These are phyloP conservation scores for Candida gorgasii DNA, from an alignment of 805 yeast species.

Conservation along the genomic window DNA sequence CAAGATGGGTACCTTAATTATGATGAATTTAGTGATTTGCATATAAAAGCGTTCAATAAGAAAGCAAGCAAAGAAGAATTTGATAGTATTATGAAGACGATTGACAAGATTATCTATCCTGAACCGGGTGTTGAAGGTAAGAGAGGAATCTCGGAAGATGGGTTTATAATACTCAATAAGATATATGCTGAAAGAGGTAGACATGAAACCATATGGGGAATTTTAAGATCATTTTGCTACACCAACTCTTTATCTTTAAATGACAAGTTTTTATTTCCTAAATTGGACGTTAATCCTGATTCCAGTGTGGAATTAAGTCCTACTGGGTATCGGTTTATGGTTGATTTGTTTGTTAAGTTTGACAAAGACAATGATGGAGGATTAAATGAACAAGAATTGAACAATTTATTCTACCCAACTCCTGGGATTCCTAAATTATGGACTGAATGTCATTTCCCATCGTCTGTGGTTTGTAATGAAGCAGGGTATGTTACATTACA, in stretches of 20 bases:
- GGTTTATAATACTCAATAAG: constrained; percentile 76
- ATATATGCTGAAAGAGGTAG: constrained; percentile 88
- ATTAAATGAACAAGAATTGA: constrained; percentile 69
- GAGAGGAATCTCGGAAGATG: constrained; percentile 70
- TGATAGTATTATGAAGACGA: constrained; percentile 38
- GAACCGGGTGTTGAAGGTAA: constrained; percentile 20
- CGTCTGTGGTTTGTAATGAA: constrained; percentile 85
- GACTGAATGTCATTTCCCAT: constrained; percentile 84
- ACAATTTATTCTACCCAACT: constrained; percentile 75
- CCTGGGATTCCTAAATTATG: constrained; percentile 91
- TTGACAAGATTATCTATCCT: constrained; percentile 33
- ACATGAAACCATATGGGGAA: constrained; percentile 97
- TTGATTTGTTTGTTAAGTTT: constrained; percentile 81
- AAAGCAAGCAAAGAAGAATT: constrained; percentile 31
- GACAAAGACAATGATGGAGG: constrained; percentile 98
- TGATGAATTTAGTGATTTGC: constrained; percentile 68
- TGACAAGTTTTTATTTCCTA: constrained; percentile 78
- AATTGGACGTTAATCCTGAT: constrained; percentile 67
- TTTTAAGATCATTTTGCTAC: constrained; percentile 81
- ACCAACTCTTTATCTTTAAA: constrained; percentile 87
- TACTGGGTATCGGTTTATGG: constrained; percentile 86
- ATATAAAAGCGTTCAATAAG: constrained; percentile 71
- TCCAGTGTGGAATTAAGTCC: constrained; percentile 92
- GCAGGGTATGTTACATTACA: constrained; percentile 88
- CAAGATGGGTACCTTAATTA: constrained; percentile 83